These are phyloP conservation scores for Talaromyces sp. DNA, from an alignment of 2,329 filamentous ascomycete genomes.

Conservation along the genomic window DNA sequence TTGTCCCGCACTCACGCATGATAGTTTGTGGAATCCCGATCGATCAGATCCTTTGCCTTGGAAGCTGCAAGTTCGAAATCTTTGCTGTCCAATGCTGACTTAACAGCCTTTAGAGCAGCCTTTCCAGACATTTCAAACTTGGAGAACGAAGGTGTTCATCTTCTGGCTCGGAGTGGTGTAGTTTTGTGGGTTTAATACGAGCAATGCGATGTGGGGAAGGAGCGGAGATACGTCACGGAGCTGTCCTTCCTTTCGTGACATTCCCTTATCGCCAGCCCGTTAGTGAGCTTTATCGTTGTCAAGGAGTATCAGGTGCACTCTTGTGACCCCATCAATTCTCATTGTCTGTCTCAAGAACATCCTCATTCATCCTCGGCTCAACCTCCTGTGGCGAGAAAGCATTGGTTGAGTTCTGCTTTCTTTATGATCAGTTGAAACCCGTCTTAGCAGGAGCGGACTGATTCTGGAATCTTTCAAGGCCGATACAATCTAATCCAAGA, in stretches of 20 bases:
- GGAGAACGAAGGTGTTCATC: background rate
- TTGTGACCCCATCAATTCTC: background rate
- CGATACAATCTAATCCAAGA: background rate
- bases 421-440: background rate
- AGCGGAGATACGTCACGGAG: conserved; percentile 8
- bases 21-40: conserved; percentile 73
- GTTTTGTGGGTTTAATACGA: conserved; percentile 5
- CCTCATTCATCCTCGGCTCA: background rate
- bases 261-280: conserved; percentile 7
- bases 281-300: background rate
- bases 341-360: background rate
- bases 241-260: background rate
- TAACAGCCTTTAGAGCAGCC: conserved; percentile 75
- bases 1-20: conserved; percentile 60
- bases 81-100: conserved; percentile 70
- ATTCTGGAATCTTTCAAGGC: background rate
- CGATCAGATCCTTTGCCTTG: conserved; percentile 66
- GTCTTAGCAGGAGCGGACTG: background rate
- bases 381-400: background rate
- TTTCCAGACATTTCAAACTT: conserved; percentile 53
- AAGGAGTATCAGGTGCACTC: background rate
- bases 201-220: conserved; percentile 11
- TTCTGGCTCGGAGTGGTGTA: background rate
- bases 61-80: conserved; percentile 73
- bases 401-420: background rate